Base-by-base conservation (phyloP, 2,329 filamentous ascomycete genomes). In the Stagonosporopsis chrysanthemi region DNA sequence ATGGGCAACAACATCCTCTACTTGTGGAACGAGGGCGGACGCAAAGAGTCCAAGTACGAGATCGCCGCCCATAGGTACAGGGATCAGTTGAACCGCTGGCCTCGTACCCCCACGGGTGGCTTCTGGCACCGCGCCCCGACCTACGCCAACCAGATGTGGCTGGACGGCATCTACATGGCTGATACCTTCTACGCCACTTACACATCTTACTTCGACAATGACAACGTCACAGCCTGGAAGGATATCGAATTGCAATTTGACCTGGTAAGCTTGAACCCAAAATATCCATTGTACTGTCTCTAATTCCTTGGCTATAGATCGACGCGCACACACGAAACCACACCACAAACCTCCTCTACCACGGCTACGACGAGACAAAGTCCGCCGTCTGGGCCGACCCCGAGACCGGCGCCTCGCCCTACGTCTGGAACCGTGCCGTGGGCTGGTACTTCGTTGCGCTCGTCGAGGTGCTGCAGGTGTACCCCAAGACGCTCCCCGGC, bases 121-220 rank as follows among this genome's bases (percentile, higher is more conserved):
- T 83, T 86, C 75, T 86, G 83, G 82, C 83, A 86, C 61, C 75
- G 80, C 1, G 68, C 76, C 15, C 72, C 80, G 29, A 71, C 75
- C 2, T 84, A 83, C 60, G 76, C 75, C 17, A 78, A 84, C 60
- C 81, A 86, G 65, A 84, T 85, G 83, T 85, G 84, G 83, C 76
- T 86, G 0, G 83, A 85, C 60, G 84, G 84, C 1, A 81, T 78
- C 36, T 78, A 75, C 66, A 78, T 78, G 76, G 75, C 73, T 8
- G 70, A 75, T 35, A 71, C 65, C 40, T 77, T 77, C 65, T 77
- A 77, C 54, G 72, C 76, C 5, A 76, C 75, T 24, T 77, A 74
- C 57, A 78, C 77, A 2, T 61, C 63, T 2, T 69, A 71, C 42
- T 79, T 80, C 56, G 69, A 77, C 36, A 66, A 73, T 0, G 52